Base-by-base conservation (phyloP, 345 rosid species). In the Cochlearia excelsa region DNA sequence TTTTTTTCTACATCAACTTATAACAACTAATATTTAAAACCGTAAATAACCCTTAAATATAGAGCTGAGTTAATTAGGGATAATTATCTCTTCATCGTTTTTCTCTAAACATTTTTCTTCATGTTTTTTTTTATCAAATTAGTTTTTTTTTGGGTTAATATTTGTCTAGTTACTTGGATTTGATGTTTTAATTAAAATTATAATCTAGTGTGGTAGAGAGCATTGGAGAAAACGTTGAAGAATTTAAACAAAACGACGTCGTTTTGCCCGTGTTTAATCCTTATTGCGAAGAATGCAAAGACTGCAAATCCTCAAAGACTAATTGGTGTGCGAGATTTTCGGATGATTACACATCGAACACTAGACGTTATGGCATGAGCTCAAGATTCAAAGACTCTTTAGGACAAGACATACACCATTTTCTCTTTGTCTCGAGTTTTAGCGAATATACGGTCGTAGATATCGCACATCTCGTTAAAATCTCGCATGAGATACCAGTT, bases 371-470 rank as follows among this genome's bases (percentile, higher is more conserved):
- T 23, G 78, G 77, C 39, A 79, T 79, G 29, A 66, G 73, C 64
- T 61, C 68, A 1, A 70, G 89, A 59, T 89, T 90, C 56, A 76
- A 73, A 44, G 87, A 71, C 67, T 49, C 59, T 46, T 68, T 58
- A 4, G 97, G 97, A 26, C 78, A 81, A 61, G 38, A 50, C 3
- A 30, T 86, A 9, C 48, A 80, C 70, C 83, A 86, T 77, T 75
- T 70, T 62, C 6, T 86, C 2, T 38, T 0, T 1, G 90, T 86
- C 1, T 90, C 95, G 1, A 90, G 90, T 75, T 86, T 90, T 51
- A n/a, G 72, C 3, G 79, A 90, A 79, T 86, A 83, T 48, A 84
- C 88, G 0, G 88, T 90, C 27, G 80, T 90, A 2, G 95, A 86
- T 42, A 51, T 82, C 7, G 71, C 71, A 0, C 67, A 80, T 41